Base-by-base conservation (phyloP, 495 filamentous ascomycete species). In the Penicillium silybi region DNA sequence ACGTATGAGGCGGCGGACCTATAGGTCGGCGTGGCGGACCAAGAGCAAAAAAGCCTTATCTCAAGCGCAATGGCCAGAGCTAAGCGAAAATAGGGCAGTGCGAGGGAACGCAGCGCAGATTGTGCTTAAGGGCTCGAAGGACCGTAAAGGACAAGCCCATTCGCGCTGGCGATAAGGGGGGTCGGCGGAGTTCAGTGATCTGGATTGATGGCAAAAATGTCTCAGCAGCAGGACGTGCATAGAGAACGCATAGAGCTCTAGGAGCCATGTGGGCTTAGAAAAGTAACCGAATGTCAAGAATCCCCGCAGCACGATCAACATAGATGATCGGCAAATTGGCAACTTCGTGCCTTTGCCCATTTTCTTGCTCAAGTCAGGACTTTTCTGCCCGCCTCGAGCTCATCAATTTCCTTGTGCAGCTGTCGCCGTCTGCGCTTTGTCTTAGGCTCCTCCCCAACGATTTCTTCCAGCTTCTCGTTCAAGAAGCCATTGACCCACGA, bases 391-490 rank as follows among this genome's bases (percentile, higher is more conserved):
- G 41, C 38, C 27, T 51, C 53, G 10, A 81, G 60, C 40, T 72
- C 73, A 16, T 52, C 48, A 9, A 79, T 67, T 52, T 78, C 63
- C 38, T 66, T 68, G 3, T 41, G 59, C 45, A 80, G 25, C 2
- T 59, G 53, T 3, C n/a, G 48, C 9, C 80, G 67, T 38, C 62
- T 66, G 6, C 64, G 52, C 9, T 58, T 57, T 3, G 56, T 52
- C 0, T 40, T 26, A 6, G 62, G 34, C 13, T 76, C 70, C 47
- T 83, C 80, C 0, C 77, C 73, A 0, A 73, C 80, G 44, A 82
- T 70, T 0, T 59, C 60, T 22, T 68, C 65, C 26, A 82, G 46
- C 32, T 79, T 54, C 4, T 70, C 70, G 0, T 41, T 32, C 0
- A 60, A 60, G 16, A 80, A 53, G 4, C 44, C 52, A 17, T 65